Conservation (phyloP, 1,284 basidiomycete species). For the Tausonia pullulans region DNA sequence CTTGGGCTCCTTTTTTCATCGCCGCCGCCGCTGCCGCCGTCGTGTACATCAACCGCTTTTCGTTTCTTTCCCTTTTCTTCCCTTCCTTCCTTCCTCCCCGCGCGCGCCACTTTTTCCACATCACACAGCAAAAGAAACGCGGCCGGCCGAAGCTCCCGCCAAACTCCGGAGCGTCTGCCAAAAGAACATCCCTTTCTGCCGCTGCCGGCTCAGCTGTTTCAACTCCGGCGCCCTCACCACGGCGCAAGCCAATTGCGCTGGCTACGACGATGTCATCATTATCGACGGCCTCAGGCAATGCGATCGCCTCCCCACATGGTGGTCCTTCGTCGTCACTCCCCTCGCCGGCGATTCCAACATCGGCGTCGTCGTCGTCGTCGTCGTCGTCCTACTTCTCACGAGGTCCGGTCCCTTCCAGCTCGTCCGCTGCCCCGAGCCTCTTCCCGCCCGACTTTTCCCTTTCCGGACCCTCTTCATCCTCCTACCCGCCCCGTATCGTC, state of each 20-base stretch:
- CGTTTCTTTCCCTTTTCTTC: neutral
- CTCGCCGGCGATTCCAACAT: neutral
- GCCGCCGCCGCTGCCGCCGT: neutral
- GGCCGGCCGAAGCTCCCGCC: slow-evolving; percentile 29
- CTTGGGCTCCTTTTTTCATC: too few relatives aligned
- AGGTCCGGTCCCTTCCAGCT: too few relatives aligned
- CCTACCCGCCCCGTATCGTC: neutral
- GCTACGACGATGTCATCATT: neutral
- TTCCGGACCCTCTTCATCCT: too few relatives aligned
- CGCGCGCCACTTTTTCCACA: neutral
- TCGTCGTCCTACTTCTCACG: too few relatives aligned
- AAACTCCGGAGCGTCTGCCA: too few relatives aligned
- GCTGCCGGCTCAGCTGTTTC: too few relatives aligned
- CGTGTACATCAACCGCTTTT: neutral
- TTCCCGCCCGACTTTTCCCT: neutral
- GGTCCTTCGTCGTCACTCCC: neutral
- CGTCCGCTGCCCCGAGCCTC: neutral
- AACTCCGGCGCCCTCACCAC: too few relatives aligned
- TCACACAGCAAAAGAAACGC: slow-evolving; percentile 31
- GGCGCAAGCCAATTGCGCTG: too few relatives aligned
- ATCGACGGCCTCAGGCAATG: neutral
- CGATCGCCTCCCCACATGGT: too few relatives aligned
- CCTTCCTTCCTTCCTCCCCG: neutral
- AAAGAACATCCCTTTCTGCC: too few relatives aligned
- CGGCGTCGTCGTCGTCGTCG: neutral